Evolutionary conservation across 2,329 filamentous ascomycete genomes (phyloP).

Genomic region (Fusarium udum): DNA sequence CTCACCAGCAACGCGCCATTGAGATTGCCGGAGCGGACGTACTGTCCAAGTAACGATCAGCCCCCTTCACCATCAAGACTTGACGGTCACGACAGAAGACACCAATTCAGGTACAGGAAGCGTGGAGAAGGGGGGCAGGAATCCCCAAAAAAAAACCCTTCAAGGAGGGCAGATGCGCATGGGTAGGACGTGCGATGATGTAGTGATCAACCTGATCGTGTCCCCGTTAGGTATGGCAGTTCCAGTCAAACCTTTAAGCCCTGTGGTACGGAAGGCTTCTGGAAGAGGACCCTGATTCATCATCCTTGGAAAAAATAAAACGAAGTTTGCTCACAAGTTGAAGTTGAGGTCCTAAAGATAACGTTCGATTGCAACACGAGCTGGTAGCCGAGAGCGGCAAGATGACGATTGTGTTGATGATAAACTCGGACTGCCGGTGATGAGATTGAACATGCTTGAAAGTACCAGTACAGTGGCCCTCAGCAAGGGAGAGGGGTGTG

Average conservation of each 20-base stretch:
- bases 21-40: conserved; percentile 16
- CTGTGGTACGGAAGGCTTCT: conserved; percentile 29
- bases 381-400: background rate
- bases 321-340: background rate
- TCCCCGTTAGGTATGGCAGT: conserved; percentile 34
- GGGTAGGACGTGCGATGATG: conserved; percentile 37
- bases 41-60: conserved; percentile 33
- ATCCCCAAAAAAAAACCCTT: conserved; percentile 22
- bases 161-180: conserved; percentile 30
- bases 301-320: background rate
- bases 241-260: conserved; percentile 25
- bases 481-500: conserved; percentile 8
- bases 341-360: background rate
- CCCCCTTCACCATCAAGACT: conserved; percentile 30
- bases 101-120: conserved; percentile 23
- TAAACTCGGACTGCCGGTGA: conserved; percentile 1
- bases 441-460: background rate
- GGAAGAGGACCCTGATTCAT: conserved; percentile 34
- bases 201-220: conserved; percentile 36
- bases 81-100: background rate
- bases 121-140: conserved; percentile 26
- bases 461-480: background rate
- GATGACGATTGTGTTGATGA: background rate
- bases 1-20: conserved; percentile 31
- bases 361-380: conserved; percentile 7